These are phyloP conservation scores for Termitomyces sp. DNA, from an alignment of 768 basidiomycete genomes.

Conservation along the genomic window DNA sequence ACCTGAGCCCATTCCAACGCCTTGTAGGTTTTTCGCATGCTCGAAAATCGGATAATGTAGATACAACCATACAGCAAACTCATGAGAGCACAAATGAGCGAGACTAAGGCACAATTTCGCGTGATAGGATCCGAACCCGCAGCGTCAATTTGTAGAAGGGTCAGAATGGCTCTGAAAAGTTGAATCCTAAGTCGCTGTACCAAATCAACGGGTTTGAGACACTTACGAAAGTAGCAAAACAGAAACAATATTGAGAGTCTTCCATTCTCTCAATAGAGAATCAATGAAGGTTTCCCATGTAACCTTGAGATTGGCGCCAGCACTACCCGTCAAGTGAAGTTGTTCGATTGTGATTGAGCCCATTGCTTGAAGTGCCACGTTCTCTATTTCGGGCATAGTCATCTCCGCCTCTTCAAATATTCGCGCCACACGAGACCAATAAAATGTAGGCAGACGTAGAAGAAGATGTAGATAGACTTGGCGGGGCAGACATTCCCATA, in stretches of 20 bases:
- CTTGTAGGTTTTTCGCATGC: constrained; percentile 57
- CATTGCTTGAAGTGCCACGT: constrained; percentile 40
- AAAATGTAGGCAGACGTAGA: constrained; percentile 35
- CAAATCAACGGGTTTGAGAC: constrained; percentile 4
- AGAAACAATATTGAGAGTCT: constrained; percentile 19
- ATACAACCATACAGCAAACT: constrained; percentile 56
- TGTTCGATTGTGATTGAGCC: constrained; percentile 21
- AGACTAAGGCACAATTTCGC: constrained; percentile 46
- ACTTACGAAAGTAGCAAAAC: constrained; percentile 19
- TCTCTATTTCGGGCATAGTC: constrained; percentile 62
- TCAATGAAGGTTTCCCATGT: constrained; percentile 20
- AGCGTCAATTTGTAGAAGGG: constrained; percentile 16
- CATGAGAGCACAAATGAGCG: constrained; percentile 52
- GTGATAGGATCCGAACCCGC: constrained; percentile 48
- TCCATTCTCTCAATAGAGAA: constrained; percentile 20
- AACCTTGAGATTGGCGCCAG: constrained; percentile 43
- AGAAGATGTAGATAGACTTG: constrained; percentile 23
- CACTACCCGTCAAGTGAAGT: constrained; percentile 20
- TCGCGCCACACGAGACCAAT: constrained; percentile 73
- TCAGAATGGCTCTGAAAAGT: constrained; percentile 15
- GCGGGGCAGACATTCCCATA: background rate
- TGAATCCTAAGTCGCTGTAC: constrained; percentile 2
- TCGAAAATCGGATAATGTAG: constrained; percentile 58
- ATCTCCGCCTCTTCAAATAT: constrained; percentile 76
- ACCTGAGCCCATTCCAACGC: constrained; percentile 61